A percentile compares a stretch with the other conserved stretches of the same genome.
Conservation (phyloP, 192 early-diverging fungal species). For the Coemansia sp. region DNA sequence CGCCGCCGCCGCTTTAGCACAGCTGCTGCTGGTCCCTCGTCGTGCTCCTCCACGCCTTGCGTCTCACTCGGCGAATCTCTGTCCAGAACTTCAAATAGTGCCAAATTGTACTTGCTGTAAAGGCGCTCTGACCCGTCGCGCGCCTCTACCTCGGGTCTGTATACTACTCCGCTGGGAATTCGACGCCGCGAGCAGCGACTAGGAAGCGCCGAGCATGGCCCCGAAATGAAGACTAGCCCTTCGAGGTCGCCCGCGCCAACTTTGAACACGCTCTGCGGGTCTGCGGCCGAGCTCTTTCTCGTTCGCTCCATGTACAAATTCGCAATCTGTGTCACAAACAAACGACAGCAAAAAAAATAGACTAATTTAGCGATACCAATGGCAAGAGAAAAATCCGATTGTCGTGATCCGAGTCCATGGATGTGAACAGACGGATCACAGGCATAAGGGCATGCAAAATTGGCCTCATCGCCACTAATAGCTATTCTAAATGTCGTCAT, state of each 20-base stretch:
- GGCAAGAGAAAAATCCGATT: too few relatives aligned
- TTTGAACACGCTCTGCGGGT: neutral
- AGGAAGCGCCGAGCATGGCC: slow-evolving; percentile 23
- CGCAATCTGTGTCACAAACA: neutral
- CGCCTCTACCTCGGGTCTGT: slow-evolving; percentile 35
- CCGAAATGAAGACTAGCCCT: slow-evolving; percentile 33
- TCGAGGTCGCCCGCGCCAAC: slow-evolving; percentile 29
- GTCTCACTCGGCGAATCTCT: neutral
- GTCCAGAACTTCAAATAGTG: slow-evolving; percentile 35
- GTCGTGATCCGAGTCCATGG: too few relatives aligned
- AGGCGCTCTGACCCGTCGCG: slow-evolving; percentile 35
- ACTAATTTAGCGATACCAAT: too few relatives aligned
- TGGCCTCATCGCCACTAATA: too few relatives aligned
- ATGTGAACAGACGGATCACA: too few relatives aligned
- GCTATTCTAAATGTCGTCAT: too few relatives aligned
- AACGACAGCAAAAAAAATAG: too few relatives aligned
- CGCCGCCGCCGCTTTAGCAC: slow-evolving; percentile 28
- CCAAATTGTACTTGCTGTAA: slow-evolving; percentile 34
- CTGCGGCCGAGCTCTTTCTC: neutral
- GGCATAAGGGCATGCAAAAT: too few relatives aligned
- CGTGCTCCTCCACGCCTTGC: neutral
- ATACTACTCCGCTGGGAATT: slow-evolving; percentile 4
- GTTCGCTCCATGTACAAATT: neutral
- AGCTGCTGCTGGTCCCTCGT: slow-evolving; percentile 21
- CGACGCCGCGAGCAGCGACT: slow-evolving; percentile 7